A percentile compares a stretch with the other conserved stretches of the same genome.
These are phyloP conservation scores for Kluyveromyces sp. DNA, from an alignment of 1,139 yeast species.

Conservation along the genomic window DNA sequence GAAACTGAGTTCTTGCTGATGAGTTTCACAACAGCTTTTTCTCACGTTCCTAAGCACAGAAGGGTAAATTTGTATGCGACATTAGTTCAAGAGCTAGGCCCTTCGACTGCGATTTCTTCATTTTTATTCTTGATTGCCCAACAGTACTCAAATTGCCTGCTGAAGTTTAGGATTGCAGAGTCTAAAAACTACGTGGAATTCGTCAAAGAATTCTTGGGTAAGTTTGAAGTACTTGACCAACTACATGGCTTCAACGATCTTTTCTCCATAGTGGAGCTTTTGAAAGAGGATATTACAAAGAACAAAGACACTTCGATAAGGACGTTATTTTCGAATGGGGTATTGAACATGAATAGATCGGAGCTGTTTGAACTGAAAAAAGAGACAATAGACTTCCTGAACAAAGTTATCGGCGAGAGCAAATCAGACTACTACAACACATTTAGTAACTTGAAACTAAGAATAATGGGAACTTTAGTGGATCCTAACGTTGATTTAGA, in stretches of 20 bases:
- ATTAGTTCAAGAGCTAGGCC: slow-evolving; percentile 70
- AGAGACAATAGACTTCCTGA: slow-evolving; percentile 48
- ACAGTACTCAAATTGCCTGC: slow-evolving; percentile 53
- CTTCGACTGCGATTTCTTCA: slow-evolving; percentile 58
- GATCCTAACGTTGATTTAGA: slow-evolving; percentile 38
- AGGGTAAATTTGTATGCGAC: slow-evolving; percentile 79
- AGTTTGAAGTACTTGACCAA: slow-evolving; percentile 64
- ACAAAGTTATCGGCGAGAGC: slow-evolving; percentile 38
- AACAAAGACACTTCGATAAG: slow-evolving; percentile 39
- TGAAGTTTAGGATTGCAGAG: slow-evolving; percentile 56
- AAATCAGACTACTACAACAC: slow-evolving; percentile 41
- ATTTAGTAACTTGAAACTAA: slow-evolving; percentile 47
- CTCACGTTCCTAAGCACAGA: slow-evolving; percentile 94
- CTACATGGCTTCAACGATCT: slow-evolving; percentile 52
- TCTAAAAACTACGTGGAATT: slow-evolving; percentile 65
- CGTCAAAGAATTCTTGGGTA: slow-evolving; percentile 57
- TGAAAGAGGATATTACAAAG: slow-evolving; percentile 35
- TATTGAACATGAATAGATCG: slow-evolving; percentile 43
- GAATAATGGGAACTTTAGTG: slow-evolving; percentile 49
- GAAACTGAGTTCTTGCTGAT: slow-evolving; percentile 80
- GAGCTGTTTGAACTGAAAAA: slow-evolving; percentile 47
- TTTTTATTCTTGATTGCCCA: slow-evolving; percentile 74
- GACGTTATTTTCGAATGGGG: slow-evolving; percentile 58
- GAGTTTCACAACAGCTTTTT: slow-evolving; percentile 87
- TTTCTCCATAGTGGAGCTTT: slow-evolving; percentile 45